Evolutionary conservation across 2,329 filamentous ascomycete genomes (phyloP), one percentile per base, ranked within the genome.

Genomic region (Diaporthe longicolla): DNA sequence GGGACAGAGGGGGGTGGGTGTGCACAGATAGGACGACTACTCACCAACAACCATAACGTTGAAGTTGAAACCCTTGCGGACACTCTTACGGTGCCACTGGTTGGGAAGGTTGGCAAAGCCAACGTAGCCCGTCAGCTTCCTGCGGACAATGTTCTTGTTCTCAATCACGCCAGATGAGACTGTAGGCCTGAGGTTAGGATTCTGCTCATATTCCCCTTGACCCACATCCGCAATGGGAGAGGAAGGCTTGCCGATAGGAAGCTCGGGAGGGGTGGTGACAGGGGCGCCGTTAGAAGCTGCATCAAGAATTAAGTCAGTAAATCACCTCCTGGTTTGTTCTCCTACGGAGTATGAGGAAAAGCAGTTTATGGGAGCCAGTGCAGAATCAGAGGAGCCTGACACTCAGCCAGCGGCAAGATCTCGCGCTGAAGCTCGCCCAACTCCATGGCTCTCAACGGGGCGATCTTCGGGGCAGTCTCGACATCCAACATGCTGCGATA

Each of bases 61-160:
- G 90, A 99, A 99, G 91, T 98, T 99, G 91, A 99, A 99, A 76
- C 97, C 97, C 87, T 99, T 99, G 83, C 97, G 95, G 82, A 99
- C 97, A 91, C 95, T 98, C 93, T 99, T 99, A 86, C 97, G 96
- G 89, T 99, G 97, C 97, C 97, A 99, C 87, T 99, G 97, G 88
- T 99, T 99, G 77, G 97, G 97, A 83, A 99, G 87, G 85, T 99
- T 99, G 85, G 97, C 97, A 82, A 99, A 99, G 78, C 97, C 97
- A 81, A 99, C 97, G 81, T 98, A 99, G 82, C 97, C 97, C 68
- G 97, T 98, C 83, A 99, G 89, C 90, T 99, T 99, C 86, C 97
- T 92, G 86, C 97, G 94, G 81, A 99, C 96, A 84, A 99, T 97
- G 89, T 99, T 98, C 86, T 93, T 93, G 89, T 93, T 93, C 81